Conservation (phyloP, 108 stramenopile genomes). For the Aureococcus anophagefferens region DNA sequence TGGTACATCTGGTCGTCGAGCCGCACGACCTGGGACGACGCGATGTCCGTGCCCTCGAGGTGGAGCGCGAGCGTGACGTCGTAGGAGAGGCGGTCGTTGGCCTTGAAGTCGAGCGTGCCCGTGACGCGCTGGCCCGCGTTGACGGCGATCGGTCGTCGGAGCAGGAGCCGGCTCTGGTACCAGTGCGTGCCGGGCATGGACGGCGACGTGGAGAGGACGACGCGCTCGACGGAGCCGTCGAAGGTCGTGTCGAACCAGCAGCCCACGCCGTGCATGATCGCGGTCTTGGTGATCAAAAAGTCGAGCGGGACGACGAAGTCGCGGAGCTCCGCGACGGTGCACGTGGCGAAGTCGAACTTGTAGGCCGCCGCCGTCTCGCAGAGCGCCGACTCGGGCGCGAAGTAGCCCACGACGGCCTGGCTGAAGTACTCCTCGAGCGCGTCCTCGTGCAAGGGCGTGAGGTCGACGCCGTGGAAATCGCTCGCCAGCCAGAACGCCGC, state of each 20-base stretch:
- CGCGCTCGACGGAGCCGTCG: slow-evolving; percentile 25
- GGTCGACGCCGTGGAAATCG: slow-evolving; percentile 48
- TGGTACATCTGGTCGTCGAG: slow-evolving; percentile 1
- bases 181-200: slow-evolving; percentile 35
- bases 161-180: slow-evolving; percentile 53
- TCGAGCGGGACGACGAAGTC: slow-evolving; percentile 19
- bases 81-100: slow-evolving; percentile 54
- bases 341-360: slow-evolving; percentile 35
- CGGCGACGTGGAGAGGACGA: slow-evolving; percentile 34
- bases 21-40: background rate
- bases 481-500: slow-evolving; percentile 40
- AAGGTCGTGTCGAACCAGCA: slow-evolving; percentile 55
- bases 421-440: slow-evolving; percentile 41
- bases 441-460: slow-evolving; percentile 21
- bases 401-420: slow-evolving; percentile 50
- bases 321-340: slow-evolving; percentile 18
- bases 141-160: slow-evolving; percentile 47
- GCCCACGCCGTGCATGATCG: slow-evolving; percentile 48
- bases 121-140: slow-evolving; percentile 36
- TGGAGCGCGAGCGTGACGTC: slow-evolving; percentile 17
- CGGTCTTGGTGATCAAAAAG: slow-evolving; percentile 32
- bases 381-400: slow-evolving; percentile 30
- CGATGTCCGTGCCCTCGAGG: slow-evolving; percentile 33
- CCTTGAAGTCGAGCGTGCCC: slow-evolving; percentile 35
- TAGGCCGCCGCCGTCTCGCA: slow-evolving; percentile 12